These are phyloP conservation scores for Pascua guehoae DNA, from an alignment of 1,284 basidiomycete genomes.

Conservation along the genomic window DNA sequence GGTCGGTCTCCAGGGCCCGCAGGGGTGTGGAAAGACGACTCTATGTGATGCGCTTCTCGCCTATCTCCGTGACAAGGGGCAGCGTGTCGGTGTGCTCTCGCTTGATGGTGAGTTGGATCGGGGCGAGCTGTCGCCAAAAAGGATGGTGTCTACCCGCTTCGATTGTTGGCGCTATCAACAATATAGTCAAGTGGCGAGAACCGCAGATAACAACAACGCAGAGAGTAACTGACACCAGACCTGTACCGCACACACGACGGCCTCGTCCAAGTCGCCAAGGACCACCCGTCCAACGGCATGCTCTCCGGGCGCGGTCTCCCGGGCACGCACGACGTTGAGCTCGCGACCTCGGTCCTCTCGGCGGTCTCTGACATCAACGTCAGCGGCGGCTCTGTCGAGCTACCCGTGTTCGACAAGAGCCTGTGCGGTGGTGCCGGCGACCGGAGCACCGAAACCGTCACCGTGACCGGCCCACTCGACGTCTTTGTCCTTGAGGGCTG, in stretches of 20 bases:
- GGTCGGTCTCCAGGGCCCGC: constrained; percentile 23
- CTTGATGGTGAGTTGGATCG: constrained; percentile 27
- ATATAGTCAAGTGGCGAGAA: too few relatives aligned
- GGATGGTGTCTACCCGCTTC: too few relatives aligned
- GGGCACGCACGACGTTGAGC: constrained; percentile 40
- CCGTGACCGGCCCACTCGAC: constrained; percentile 58
- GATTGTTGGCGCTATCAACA: too few relatives aligned
- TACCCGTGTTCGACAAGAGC: constrained; percentile 83
- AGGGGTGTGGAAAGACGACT: constrained; percentile 36
- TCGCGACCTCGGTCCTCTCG: constrained; percentile 2
- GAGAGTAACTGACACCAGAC: constrained; percentile 18
- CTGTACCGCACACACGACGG: constrained; percentile 37
- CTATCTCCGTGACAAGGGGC: constrained; percentile 19
- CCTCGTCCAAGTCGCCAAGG: constrained; percentile 26
- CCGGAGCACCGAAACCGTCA: constrained; percentile 54
- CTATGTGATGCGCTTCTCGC: constrained; percentile 31
- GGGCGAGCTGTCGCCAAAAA: too few relatives aligned
- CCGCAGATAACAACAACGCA: too few relatives aligned
- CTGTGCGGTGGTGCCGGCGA: constrained; percentile 75
- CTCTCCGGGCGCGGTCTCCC: constrained; percentile 43
- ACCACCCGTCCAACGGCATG: constrained; percentile 37
- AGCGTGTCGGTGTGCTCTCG: constrained; percentile 33
- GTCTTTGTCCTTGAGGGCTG: constrained; percentile 70
- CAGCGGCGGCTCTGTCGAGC: constrained; percentile 2
- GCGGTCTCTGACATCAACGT: constrained; percentile 12